Conservation (phyloP, 2,329 filamentous ascomycete species). For the Annulohypoxylon truncatum region DNA sequence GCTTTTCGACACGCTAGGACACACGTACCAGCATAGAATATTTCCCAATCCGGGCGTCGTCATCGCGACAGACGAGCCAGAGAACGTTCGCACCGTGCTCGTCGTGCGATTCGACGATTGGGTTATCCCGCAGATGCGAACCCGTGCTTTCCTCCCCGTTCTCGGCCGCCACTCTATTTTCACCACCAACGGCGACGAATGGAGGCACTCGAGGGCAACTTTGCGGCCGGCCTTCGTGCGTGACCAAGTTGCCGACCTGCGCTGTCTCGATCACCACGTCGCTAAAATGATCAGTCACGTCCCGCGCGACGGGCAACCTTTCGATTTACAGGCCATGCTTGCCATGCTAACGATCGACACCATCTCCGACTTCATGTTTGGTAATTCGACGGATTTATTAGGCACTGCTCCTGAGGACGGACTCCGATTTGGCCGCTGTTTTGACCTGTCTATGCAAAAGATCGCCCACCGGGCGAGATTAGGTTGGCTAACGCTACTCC, state of each 20-base stretch:
- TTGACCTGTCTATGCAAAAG: slow-evolving; percentile 59
- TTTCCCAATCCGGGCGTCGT: slow-evolving; percentile 38
- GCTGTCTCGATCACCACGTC: slow-evolving; percentile 77
- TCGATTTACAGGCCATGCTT: slow-evolving; percentile 74
- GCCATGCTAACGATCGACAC: slow-evolving; percentile 74
- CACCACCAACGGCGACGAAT: slow-evolving; percentile 62
- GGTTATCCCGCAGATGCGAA: slow-evolving; percentile 54
- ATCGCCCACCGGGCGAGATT: slow-evolving; percentile 55
- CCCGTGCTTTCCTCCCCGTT: slow-evolving; percentile 54
- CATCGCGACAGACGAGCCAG: slow-evolving; percentile 45
- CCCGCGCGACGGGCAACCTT: slow-evolving; percentile 62
- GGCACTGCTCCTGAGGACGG: slow-evolving; percentile 52
- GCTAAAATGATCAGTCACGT: slow-evolving; percentile 69
- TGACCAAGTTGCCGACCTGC: slow-evolving; percentile 72
- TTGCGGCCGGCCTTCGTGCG: slow-evolving; percentile 66
- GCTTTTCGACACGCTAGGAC: slow-evolving; percentile 32
- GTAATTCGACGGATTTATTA: slow-evolving; percentile 57
- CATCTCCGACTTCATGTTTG: slow-evolving; percentile 73
- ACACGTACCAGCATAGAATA: slow-evolving; percentile 42
- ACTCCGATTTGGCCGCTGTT: slow-evolving; percentile 59
- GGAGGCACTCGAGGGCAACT: slow-evolving; percentile 64
- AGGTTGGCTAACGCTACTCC: slow-evolving; percentile 53
- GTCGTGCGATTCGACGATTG: slow-evolving; percentile 63
- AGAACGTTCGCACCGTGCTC: slow-evolving; percentile 67
- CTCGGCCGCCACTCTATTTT: slow-evolving; percentile 66